A percentile compares a stretch with the other conserved stretches of the same genome.
phyloP scores from a whole-genome alignment of 148 eudicot genomes.

The Heliosperma pusillum region DNA sequence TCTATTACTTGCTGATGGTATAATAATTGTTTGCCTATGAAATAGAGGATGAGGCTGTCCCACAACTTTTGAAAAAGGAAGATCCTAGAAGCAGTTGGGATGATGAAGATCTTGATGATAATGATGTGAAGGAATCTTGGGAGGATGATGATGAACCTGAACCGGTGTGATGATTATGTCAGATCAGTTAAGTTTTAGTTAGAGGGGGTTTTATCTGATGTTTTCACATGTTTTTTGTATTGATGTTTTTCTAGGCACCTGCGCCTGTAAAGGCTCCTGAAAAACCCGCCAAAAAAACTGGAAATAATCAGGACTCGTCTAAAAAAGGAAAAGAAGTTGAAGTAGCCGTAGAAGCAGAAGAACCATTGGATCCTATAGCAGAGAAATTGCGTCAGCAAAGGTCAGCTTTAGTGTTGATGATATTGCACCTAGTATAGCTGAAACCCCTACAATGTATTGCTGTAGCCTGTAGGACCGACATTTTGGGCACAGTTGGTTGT shows the following conservation, averaged over 20 bases:
- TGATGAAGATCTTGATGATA: slow-evolving; percentile 87
- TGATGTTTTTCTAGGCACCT: slow-evolving; percentile 32
- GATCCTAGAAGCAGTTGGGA: slow-evolving; percentile 58
- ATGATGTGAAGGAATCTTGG: slow-evolving; percentile 89
- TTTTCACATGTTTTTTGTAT: not conserved
- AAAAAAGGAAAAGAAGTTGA: slow-evolving; percentile 35
- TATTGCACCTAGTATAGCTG: not conserved
- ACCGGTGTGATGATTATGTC: slow-evolving; percentile 41
- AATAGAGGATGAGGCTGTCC: slow-evolving; percentile 62
- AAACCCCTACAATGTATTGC: not conserved
- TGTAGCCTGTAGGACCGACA: too few species aligned
- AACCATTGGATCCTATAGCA: slow-evolving; percentile 37
- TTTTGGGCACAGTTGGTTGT: too few species aligned
- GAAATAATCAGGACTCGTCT: slow-evolving; percentile 27
- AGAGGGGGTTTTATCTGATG: not conserved
- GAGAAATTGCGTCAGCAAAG: slow-evolving; percentile 50
- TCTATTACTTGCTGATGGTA: not conserved
- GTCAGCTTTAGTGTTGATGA: slow-evolving; percentile 20
- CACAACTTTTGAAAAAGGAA: slow-evolving; percentile 51
- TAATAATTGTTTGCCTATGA: slow-evolving; percentile 1
- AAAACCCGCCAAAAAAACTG: slow-evolving; percentile 37
- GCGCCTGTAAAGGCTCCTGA: slow-evolving; percentile 33
- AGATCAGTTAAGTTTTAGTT: not conserved
- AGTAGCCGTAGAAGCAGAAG: slow-evolving; percentile 31
- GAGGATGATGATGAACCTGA: slow-evolving; percentile 93